phyloP scores from a whole-genome alignment of 495 filamentous ascomycete genomes.

The Acidomyces sp. region DNA sequence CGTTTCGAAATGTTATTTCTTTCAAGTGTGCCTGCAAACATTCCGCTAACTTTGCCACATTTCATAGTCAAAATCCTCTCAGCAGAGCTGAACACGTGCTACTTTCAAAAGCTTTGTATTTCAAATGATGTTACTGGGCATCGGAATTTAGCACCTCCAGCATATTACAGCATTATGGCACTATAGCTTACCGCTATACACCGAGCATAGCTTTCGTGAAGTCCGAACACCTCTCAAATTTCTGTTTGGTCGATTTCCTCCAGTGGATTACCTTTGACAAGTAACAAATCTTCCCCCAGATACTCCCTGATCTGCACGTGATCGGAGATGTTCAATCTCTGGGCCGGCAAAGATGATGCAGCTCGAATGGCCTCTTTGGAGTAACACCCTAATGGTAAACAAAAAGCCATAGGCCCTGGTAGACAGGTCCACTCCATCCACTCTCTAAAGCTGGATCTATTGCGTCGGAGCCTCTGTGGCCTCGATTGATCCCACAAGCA shows the following conservation, averaged over 20 bases:
- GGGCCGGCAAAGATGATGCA: constrained; percentile 23
- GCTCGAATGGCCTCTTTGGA: constrained; percentile 24
- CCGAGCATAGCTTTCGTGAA: constrained; percentile 11
- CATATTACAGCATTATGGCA: too few relatives aligned
- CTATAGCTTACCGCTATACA: constrained; percentile 8
- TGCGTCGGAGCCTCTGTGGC: constrained; percentile 25
- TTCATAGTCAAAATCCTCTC: too few relatives aligned
- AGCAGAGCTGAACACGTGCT: too few relatives aligned
- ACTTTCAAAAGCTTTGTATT: too few relatives aligned
- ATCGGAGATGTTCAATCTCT: constrained; percentile 26
- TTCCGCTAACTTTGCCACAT: too few relatives aligned
- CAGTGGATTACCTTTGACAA: constrained; percentile 28
- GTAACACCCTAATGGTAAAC: constrained; percentile 27
- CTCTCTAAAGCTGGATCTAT: constrained; percentile 26
- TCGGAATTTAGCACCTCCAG: too few relatives aligned
- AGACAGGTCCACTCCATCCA: constrained; percentile 25
- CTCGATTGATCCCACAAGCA: too few relatives aligned
- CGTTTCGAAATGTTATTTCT: too few relatives aligned
- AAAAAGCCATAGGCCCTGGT: constrained; percentile 28
- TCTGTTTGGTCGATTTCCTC: constrained; percentile 25
- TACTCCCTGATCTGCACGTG: constrained; percentile 24
- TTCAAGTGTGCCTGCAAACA: too few relatives aligned
- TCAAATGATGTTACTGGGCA: too few relatives aligned
- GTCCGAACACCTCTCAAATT: constrained; percentile 28
- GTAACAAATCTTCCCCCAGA: constrained; percentile 25